phyloP scores from a whole-genome alignment of 164 flowering plant genomes.

The Macadamia tetraphylla region DNA sequence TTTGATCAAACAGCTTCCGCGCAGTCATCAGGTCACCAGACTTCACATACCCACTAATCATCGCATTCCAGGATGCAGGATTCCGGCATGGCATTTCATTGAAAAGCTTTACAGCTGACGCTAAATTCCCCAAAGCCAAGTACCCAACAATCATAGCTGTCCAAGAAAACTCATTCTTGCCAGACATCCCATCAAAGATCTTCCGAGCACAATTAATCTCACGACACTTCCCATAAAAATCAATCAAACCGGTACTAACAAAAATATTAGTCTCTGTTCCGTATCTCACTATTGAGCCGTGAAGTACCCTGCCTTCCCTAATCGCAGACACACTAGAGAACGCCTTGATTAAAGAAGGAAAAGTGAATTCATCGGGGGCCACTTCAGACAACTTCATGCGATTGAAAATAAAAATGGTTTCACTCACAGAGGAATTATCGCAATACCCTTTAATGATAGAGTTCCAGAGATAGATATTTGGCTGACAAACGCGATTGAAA shows the following conservation, averaged over 20 bases:
- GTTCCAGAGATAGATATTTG: conserved; percentile 44
- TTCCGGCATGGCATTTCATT: conserved; percentile 46
- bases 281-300: conserved; percentile 37
- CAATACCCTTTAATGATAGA: conserved; percentile 32
- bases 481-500: conserved; percentile 30
- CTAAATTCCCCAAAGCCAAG: conserved; percentile 34
- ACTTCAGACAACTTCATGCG: conserved; percentile 28
- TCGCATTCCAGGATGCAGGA: conserved; percentile 47
- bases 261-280: conserved; percentile 38
- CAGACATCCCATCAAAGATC: conserved; percentile 54
- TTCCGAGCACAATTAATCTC: conserved; percentile 39
- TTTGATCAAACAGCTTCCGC: conserved; percentile 44
- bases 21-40: conserved; percentile 44
- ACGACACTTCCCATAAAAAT: conserved; percentile 51
- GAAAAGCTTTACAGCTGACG: conserved; percentile 41
- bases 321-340: conserved; percentile 24
- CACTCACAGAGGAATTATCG: conserved; percentile 13
- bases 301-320: conserved; percentile 38
- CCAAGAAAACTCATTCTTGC: conserved; percentile 56
- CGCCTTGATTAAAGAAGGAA: conserved; percentile 42
- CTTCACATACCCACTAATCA: conserved; percentile 42
- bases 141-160: conserved; percentile 62
- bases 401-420: conserved; percentile 25
- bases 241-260: conserved; percentile 50
- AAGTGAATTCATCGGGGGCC: conserved; percentile 41